Base-by-base conservation (phyloP, 164 flowering plant genomes). In the Macadamia integrifolia region DNA sequence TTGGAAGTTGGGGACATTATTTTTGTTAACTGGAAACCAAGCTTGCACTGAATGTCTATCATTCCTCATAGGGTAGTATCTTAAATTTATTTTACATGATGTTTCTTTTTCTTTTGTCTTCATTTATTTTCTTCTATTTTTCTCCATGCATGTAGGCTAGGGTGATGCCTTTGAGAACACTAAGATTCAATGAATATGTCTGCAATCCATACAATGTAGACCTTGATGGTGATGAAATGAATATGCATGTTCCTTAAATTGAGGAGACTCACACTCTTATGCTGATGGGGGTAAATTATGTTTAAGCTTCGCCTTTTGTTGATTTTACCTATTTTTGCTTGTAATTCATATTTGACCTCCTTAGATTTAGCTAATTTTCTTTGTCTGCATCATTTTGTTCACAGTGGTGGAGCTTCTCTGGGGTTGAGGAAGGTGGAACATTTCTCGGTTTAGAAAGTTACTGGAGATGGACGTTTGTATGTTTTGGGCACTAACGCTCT, bases 201-300 rank as follows among this genome's bases (percentile, higher is more conserved):
- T 23, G 23, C 23, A 92, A 92, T 71, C 99, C 99, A 10, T 94
- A 94, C 68, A 92, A 92, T 85, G 99, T 98, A 61, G 99, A 94
- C 82, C 92, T 94, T 80, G 98, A 94, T 85, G 99, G 99, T 65
- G 99, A 94, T 82, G 99, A 94, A 87, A 94, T 94, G 99, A 92
- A 94, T 77, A 68, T 94, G 86, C 98, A 92, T 85, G 97, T 94
- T 17, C 99, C 98, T 61, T 98, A 92, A 74, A 90, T 98, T 6
- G 94, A 92, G 75, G 98, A 94, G 81, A 97, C 99, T 68, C 93
- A 98, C n/a, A 82, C 98, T 70, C 80, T 90, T 35, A 71, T 86
- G 88, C 77, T 94, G 75, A 90, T 94, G 98, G 96, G 93, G 87
- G 97, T 89, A 89, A 71, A 15, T 49, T 29, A 18, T 66, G 52